A percentile compares a stretch with the other conserved stretches of the same genome.
Conservation (phyloP, 176 grass and related monocot species). For the Bolboschoenus planiculmis region DNA sequence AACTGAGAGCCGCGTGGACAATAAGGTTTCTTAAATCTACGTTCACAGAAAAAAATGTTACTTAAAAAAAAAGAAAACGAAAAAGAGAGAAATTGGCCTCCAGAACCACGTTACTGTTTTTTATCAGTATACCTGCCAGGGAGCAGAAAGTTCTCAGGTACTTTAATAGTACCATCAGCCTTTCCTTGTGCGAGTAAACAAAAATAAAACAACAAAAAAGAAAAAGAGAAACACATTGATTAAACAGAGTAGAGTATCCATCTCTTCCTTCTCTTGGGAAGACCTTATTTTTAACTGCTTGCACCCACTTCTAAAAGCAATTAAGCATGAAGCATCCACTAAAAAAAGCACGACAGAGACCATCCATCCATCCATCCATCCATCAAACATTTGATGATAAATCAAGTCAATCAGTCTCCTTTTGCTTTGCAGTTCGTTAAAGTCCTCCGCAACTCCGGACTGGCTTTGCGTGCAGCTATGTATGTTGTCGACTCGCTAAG, state of each 20-base stretch:
- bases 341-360: neutral
- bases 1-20: too few relatives aligned
- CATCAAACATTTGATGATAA: neutral
- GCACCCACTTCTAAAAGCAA: neutral
- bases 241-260: neutral
- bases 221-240: neutral
- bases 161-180: neutral
- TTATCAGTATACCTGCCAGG: conserved; percentile 15
- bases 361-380: neutral
- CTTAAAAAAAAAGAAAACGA: neutral
- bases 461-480: neutral
- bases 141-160: conserved; percentile 13
- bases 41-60: neutral
- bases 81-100: neutral
- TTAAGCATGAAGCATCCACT: neutral
- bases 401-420: neutral
- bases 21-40: neutral
- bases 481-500: neutral
- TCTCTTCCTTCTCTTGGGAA: neutral
- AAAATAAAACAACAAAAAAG: neutral
- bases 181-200: neutral
- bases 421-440: neutral
- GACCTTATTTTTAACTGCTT: neutral
- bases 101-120: conserved; percentile 16
- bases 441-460: neutral